Base-by-base conservation (phyloP, 1,139 yeast genomes). In the Nakaseomyces delphensis region DNA sequence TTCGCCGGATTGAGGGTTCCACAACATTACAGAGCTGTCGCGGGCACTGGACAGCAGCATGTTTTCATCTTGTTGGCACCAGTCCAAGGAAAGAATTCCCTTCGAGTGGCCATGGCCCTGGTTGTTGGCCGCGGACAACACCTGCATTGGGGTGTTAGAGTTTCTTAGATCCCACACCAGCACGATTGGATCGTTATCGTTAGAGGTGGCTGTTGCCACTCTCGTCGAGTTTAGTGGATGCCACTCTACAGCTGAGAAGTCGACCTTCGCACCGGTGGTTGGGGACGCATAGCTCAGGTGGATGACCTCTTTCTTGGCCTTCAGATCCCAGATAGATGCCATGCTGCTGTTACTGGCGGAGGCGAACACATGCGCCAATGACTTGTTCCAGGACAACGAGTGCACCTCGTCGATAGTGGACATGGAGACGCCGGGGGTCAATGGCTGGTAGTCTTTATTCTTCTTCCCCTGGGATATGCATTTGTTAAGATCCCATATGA, bases 161-260 rank as follows among this genome's bases (percentile, higher is more conserved):
- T 91, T 91, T 64, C 96, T 77, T 59, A 93, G 73, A 67, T 91
- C 97, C 98, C 98, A 93, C 13, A 91, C 72, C 51, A 86, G 67
- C 43, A 93, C 79, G 31, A 84, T 73, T 9, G 98, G 95, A 48
- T 80, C 79, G 14, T 73, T 68, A 62, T 89, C 97, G 48, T 77
- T 77, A 45, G 82, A 87, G 37, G 93, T 80, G 24, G 96, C 95
- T 25, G 97, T 89, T 32, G 84, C 76, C 50, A 93, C 75, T 59
- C 79, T 81, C 11, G 97, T 91, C 41, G 93, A 79, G 63, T 77
- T 77, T 32, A 74, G 70, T 51, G 97, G 91, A 62, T 84, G 91
- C 98, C 98, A 85, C 56, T 78, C 76, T 38, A 76, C 91, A 54
- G 69, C 77, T n/a, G 80, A 79, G 55, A 79, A 71, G 55, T 70